Base-by-base conservation (phyloP, 495 filamentous ascomycete species). In the Penicillium waksmanii region DNA sequence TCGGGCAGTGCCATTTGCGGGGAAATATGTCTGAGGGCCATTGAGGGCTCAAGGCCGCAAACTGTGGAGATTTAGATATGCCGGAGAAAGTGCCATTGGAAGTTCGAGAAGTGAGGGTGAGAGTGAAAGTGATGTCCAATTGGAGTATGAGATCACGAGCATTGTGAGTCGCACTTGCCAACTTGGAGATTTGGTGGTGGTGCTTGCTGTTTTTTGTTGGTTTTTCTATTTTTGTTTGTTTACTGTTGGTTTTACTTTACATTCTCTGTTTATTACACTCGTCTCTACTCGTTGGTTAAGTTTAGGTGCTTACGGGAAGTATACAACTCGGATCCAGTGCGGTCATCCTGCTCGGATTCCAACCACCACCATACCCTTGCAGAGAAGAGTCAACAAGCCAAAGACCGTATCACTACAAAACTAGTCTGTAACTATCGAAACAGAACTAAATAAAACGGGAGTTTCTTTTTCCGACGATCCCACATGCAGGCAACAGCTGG, bases 11-110 rank as follows among this genome's bases (percentile, higher is more conserved):
- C 21, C 17, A 11, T 9, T 19, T 6, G 15, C 27, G 6, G 13
- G n/a, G 21, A 13, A 23, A 12, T 48, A 38, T 36, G 51, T 33
- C 43, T 31, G 15, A 54, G 42, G 46, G 59, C 58, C 54, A 57
- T 65, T 54, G 55, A 49, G n/a, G 44, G 31, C 35, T 43, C 36
- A 23, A 12, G 42, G 27, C 44, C 52, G 36, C 21, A 27, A 31
- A 15, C 5, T 51, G 19, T 55, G 53, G 58, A 17, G 17, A 38
- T 38, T 19, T 23, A 4, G 53, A 35, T 23, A 23, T 23, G 23
- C 23, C 23, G 23, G 4, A 23, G 23, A 23, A 6, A 31, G 27
- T 7, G 27, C 6, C 27, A 31, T 31, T 31, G 8, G 27, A 31
- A 31, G 27, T 2, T 31, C 27, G 8, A 31, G 27, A 31, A 31